Evolutionary conservation across 176 grass and related monocot species (phyloP), one percentile per base, ranked within the genome.

Genomic region (Bothriochloa decipiens): DNA sequence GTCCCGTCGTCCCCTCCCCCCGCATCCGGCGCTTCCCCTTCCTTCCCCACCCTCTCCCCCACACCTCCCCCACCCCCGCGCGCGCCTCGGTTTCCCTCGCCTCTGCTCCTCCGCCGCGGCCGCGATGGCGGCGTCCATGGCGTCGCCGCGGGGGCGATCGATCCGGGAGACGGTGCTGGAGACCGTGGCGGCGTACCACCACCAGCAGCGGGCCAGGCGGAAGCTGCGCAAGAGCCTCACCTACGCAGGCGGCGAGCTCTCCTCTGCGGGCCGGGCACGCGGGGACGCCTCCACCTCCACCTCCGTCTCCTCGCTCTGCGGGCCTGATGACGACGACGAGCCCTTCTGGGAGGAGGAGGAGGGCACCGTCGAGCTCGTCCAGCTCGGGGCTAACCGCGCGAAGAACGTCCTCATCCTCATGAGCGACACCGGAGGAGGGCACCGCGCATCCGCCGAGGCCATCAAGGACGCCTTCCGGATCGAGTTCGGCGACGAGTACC

Each of bases 391-490:
- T 40, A 94, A 95, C 74, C 87, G 90, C 68, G 86, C 96, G 20
- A 98, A 95, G 76, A 98, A 98, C 88, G 93, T 98, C 22, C 79
- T 98, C 87, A 95, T 95, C 84, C 90, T 98, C 68, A 98, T 98
- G 96, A 98, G 93, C 89, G 96, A 98, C 75, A 98, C 93, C 66
- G 91, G 96, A 1, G 96, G 96, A 0, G 96, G 96, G 0, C 96
- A 98, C 85, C 96, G 96, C 52, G 93, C 96, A 2, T 98, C 96
- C 46, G 96, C 96, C 6, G 96, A 98, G 87, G 96, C 96, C 72
- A 98, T 98, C 83, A 92, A 94, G 70, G 91, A 93, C 75, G 93
- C 93, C 64, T 95, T 98, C 84, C 93, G 93, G 79, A 91, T 98
- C 78, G 96, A 95, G 83, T 98, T 88, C 42, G 96, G 91, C 26